Conservation (phyloP, 2,329 filamentous ascomycete genomes). For the Cladosporium sp. region DNA sequence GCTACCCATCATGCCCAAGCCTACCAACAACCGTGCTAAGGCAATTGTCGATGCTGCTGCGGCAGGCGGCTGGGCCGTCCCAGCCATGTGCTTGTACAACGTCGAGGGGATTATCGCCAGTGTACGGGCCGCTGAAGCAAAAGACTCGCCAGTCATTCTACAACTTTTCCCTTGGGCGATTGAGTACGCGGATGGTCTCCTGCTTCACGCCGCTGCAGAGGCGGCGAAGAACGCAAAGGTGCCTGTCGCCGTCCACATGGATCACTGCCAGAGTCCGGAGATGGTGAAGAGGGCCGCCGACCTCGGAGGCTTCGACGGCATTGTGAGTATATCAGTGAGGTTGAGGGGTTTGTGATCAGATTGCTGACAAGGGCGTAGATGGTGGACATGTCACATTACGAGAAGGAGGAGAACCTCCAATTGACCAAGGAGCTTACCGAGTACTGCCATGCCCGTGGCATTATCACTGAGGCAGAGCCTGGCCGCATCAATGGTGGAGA, state of each 20-base stretch:
- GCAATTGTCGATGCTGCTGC: slow-evolving; percentile 23
- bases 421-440: slow-evolving; percentile 34
- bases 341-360: neutral
- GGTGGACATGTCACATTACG: slow-evolving; percentile 41
- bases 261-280: slow-evolving; percentile 33
- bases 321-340: slow-evolving; percentile 18
- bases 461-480: slow-evolving; percentile 38
- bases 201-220: slow-evolving; percentile 32
- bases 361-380: slow-evolving; percentile 25
- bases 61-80: slow-evolving; percentile 19
- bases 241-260: slow-evolving; percentile 36
- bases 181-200: slow-evolving; percentile 31
- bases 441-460: slow-evolving; percentile 35
- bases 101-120: slow-evolving; percentile 34
- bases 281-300: slow-evolving; percentile 31
- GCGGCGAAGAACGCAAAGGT: slow-evolving; percentile 31
- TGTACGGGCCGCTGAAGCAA: slow-evolving; percentile 35
- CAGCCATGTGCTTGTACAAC: slow-evolving; percentile 26
- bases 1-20: slow-evolving; percentile 4
- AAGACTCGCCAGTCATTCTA: slow-evolving; percentile 33
- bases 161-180: slow-evolving; percentile 38
- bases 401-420: slow-evolving; percentile 37
- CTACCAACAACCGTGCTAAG: slow-evolving; percentile 21
- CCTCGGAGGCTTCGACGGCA: slow-evolving; percentile 34
- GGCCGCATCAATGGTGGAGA: slow-evolving; percentile 40